Conservation (phyloP, 257 asterid species). For the Solanum stenotomum region DNA sequence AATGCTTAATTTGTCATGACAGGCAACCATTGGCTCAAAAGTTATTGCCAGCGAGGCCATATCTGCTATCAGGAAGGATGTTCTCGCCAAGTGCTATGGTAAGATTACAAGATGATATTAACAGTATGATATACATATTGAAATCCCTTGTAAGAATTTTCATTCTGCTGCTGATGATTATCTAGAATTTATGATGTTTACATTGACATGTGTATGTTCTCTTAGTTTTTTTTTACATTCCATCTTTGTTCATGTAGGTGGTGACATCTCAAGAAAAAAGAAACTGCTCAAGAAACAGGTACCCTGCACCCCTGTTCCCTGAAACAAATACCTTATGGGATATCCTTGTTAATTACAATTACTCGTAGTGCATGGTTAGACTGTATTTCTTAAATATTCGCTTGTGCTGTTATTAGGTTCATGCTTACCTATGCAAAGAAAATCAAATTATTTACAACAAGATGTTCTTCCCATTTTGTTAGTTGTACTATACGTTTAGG, state of each 20-base stretch:
- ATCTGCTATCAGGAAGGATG: conserved; percentile 97
- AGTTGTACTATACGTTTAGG: not conserved
- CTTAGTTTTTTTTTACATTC: not conserved
- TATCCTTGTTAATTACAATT: not conserved
- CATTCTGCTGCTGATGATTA: not conserved
- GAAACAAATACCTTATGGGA: not conserved
- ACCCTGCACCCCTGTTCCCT: not conserved
- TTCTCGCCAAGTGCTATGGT: conserved; percentile 98
- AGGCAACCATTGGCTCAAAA: conserved; percentile 96
- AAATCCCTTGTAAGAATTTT: not conserved
- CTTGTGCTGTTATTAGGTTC: not conserved
- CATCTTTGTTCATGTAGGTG: conserved; percentile 43
- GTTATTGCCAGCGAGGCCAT: conserved; percentile 96
- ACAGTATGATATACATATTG: not conserved
- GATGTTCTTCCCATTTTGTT: not conserved
- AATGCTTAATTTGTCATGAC: conserved; percentile 10
- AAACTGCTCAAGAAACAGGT: conserved; percentile 93
- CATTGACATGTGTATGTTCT: not conserved
- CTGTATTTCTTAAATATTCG: not conserved
- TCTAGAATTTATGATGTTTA: not conserved
- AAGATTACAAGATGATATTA: conserved; percentile 12
- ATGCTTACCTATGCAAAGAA: not conserved
- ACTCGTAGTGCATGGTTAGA: not conserved
- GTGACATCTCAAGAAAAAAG: conserved; percentile 92
- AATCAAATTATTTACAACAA: not conserved